phyloP scores from a whole-genome alignment of 192 early-diverging fungal species.

The Helicostylum pulchrum region DNA sequence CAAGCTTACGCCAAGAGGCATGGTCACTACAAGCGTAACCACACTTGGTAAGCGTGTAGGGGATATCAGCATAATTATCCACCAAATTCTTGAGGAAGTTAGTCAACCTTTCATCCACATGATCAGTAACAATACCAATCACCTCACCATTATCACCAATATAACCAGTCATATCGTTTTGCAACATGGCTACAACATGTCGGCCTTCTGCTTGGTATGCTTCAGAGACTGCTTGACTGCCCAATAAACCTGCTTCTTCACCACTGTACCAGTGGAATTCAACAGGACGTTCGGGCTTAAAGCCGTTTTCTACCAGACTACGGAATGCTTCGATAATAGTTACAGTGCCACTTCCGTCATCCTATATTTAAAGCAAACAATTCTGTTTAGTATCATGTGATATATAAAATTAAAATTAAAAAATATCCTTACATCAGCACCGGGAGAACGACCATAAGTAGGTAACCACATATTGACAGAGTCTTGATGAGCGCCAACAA shows the following conservation, averaged over 20 bases:
- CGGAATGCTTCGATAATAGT: slow-evolving; percentile 89
- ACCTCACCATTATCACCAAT: slow-evolving; percentile 54
- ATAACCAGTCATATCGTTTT: slow-evolving; percentile 94
- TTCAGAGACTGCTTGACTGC: slow-evolving; percentile 78
- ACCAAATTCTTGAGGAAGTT: slow-evolving; percentile 56
- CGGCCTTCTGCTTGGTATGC: slow-evolving; percentile 59
- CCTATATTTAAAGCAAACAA: slow-evolving; percentile 39
- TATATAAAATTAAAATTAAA: not conserved
- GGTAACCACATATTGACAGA: slow-evolving; percentile 86
- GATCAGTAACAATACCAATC: slow-evolving; percentile 83
- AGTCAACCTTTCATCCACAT: slow-evolving; percentile 61
- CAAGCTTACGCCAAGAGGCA: slow-evolving; percentile 86
- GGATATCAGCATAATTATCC: slow-evolving; percentile 63
- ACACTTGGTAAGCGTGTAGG: slow-evolving; percentile 72
- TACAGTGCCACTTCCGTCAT: slow-evolving; percentile 91
- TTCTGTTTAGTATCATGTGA: not conserved
- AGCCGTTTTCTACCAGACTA: slow-evolving; percentile 61
- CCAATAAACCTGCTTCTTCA: slow-evolving; percentile 88
- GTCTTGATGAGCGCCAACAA: slow-evolving; percentile 91
- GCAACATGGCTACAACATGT: slow-evolving; percentile 70
- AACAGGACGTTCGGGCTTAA: slow-evolving; percentile 73
- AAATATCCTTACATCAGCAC: slow-evolving; percentile 48
- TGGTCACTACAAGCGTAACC: slow-evolving; percentile 82
- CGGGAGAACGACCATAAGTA: slow-evolving; percentile 68
- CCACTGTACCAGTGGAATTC: slow-evolving; percentile 97